Evolutionary conservation across 169 alveolate genomes (phyloP), one percentile per base, ranked within the genome.

Genomic region (Amoebophrya sp.): DNA sequence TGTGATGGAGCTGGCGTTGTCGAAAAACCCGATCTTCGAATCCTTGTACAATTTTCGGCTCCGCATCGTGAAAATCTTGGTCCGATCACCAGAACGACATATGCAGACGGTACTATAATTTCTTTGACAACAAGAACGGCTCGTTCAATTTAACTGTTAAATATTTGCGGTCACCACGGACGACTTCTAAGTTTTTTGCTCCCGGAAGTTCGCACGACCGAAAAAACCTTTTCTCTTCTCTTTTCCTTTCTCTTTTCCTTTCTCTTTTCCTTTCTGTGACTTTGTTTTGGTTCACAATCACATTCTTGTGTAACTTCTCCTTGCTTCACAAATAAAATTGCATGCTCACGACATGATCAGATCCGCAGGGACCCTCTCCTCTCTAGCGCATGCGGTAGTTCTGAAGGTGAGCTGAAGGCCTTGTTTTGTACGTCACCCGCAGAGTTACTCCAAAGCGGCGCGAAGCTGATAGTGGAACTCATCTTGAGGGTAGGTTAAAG

Each of bases 401-500:
- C 83, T 18, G 83, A 65, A 6, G 33, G 2, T 1, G 83, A 1
- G 83, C 33, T 65, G 33, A 65, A 65, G 33, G 83, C 83, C 33
- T 18, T 65, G 41, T 77, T 91, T 38, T 23, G 39, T 0, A 77
- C 83, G 76, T 12, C 6, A 12, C 65, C 39, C 90, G n/a, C 90
- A 0, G 78, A 89, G 89, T 29, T 38, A n/a, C 89, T 92, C 40
- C 36, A 92, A 6, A 89, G 39, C 6, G 10, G 14, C 29, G 36
- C 41, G 24, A n/a, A 38, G 78, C 78, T 33, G 1, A 40, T 92
- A 0, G 89, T 92, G 10, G 93, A 92, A 89, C 77, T 92, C 93
- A 89, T 89, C 41, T 93, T 39, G 38, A 40, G 77, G 93, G 89
- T 0, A 23, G 10, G 77, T 54, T n/a, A n/a, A n/a, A n/a, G n/a